Base-by-base conservation (phyloP, 129 eudicot species). In the Dittrichia graveolens region DNA sequence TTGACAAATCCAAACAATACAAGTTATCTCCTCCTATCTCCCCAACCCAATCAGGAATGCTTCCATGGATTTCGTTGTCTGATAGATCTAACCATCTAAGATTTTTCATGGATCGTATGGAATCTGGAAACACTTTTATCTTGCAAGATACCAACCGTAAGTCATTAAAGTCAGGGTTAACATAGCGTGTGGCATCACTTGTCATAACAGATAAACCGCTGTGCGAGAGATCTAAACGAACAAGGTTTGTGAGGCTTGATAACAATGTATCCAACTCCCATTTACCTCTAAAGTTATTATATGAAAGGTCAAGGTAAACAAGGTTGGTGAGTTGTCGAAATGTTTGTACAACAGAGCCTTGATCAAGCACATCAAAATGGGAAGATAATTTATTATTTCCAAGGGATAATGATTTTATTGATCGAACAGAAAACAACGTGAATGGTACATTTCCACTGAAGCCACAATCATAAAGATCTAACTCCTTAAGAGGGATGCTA, bases 251-350 rank as follows among this genome's bases (percentile, higher is more conserved):
- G 6, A 52, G 31, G 57, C 7, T 13, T 12, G 57, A 52, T 5
- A 52, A 52, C 18, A 49, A 49, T 49, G 55, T 13, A 49, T 49
- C 55, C 55, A 49, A 49, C 55, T 49, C 55, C 55, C 16, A 49
- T 5, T 11, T 14, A 49, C 55, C 55, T 49, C 6, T 3, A 12
- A 49, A 39, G 6, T 63, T 63, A 24, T 63, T 63, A 63, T 19
- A 8, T 39, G 50, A 63, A 1, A 63, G 52, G 31, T 15, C 43
- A 15, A 63, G 34, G 5, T 40, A 6, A 19, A 50, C 6, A 10
- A 63, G 69, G 45, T 63, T 63, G 45, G 50, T 63, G 34, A 63
- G 50, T 10, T 41, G 45, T 5, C 7, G 52, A 63, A 63, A 63
- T 61, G 66, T 24, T 5, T 41, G 41, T 1, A 41, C 15, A 37